Conservation (phyloP, 1,284 basidiomycete genomes). For the Hypsizygus ulmarius region DNA sequence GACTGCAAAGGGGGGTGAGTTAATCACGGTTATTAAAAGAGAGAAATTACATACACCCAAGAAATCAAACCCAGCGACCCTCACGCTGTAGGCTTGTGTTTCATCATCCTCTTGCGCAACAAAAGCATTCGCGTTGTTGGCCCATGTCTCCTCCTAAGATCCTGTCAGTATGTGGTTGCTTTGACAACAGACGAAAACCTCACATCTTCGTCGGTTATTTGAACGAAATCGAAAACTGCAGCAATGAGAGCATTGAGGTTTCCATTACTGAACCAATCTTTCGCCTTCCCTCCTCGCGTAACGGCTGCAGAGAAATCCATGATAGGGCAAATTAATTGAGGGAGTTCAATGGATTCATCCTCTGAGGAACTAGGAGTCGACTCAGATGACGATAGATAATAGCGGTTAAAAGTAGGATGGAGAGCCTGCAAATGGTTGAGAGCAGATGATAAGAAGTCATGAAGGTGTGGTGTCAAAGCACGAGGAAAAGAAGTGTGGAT, state of each 20-base stretch:
- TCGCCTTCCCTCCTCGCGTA: constrained; percentile 59
- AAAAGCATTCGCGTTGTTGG: constrained; percentile 85
- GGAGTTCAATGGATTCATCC: constrained; percentile 74
- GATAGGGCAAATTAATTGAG: constrained; percentile 74
- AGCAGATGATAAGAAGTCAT: constrained; percentile 59
- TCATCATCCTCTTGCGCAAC: constrained; percentile 96
- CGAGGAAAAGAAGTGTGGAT: constrained; percentile 78
- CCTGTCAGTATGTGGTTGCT: constrained; percentile 5
- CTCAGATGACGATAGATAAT: constrained; percentile 63
- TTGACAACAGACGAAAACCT: constrained; percentile 24
- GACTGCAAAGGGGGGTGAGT: constrained; percentile 42
- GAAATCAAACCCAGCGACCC: constrained; percentile 84
- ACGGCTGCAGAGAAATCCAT: constrained; percentile 77
- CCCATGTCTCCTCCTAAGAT: constrained; percentile 86
- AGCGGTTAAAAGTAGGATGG: constrained; percentile 62
- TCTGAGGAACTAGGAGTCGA: constrained; percentile 65
- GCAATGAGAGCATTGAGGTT: constrained; percentile 58
- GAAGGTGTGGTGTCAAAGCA: constrained; percentile 58
- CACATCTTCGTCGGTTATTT: constrained; percentile 90
- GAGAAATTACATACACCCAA: constrained; percentile 59
- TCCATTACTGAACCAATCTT: constrained; percentile 55
- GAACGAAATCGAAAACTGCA: constrained; percentile 70
- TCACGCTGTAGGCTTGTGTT: constrained; percentile 75
- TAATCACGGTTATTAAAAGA: constrained; percentile 6
- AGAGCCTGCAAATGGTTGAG: constrained; percentile 67